Conservation (phyloP, 2,329 filamentous ascomycete genomes). For the Hyphodiscus sp. region DNA sequence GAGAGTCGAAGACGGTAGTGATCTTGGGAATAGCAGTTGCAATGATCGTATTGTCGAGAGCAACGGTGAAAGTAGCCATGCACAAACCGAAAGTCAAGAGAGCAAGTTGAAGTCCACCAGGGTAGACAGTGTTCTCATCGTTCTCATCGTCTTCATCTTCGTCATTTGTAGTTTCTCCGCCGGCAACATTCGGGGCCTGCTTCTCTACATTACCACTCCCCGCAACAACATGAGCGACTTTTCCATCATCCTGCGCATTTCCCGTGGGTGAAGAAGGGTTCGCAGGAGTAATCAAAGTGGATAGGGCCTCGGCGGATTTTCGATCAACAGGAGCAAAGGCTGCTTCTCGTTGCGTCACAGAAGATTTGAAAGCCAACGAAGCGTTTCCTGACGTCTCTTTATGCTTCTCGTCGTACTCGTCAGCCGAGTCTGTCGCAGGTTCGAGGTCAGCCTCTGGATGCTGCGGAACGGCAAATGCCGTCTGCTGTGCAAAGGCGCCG, state of each 20-base stretch:
- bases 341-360: not conserved
- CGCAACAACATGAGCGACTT: not conserved
- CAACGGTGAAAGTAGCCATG: slow-evolving; percentile 32
- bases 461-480: slow-evolving; percentile 13
- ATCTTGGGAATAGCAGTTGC: slow-evolving; percentile 38
- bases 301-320: slow-evolving; percentile 8
- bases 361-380: slow-evolving; percentile 5
- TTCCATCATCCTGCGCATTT: slow-evolving; percentile 5
- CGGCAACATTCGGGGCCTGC: not conserved
- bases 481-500: slow-evolving; percentile 1
- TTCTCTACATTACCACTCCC: not conserved
- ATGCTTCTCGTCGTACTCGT: slow-evolving; percentile 12
- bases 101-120: slow-evolving; percentile 23
- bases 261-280: not conserved
- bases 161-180: slow-evolving; percentile 1
- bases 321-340: not conserved
- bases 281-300: not conserved
- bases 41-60: slow-evolving; percentile 31
- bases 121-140: slow-evolving; percentile 22
- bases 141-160: slow-evolving; percentile 15
- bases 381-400: slow-evolving; percentile 13
- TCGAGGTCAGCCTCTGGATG: slow-evolving; percentile 2
- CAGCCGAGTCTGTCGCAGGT: not conserved
- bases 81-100: slow-evolving; percentile 42
- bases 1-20: slow-evolving; percentile 33